Conservation (phyloP, 2,329 filamentous ascomycete genomes). For the Teratosphaeria viscida region DNA sequence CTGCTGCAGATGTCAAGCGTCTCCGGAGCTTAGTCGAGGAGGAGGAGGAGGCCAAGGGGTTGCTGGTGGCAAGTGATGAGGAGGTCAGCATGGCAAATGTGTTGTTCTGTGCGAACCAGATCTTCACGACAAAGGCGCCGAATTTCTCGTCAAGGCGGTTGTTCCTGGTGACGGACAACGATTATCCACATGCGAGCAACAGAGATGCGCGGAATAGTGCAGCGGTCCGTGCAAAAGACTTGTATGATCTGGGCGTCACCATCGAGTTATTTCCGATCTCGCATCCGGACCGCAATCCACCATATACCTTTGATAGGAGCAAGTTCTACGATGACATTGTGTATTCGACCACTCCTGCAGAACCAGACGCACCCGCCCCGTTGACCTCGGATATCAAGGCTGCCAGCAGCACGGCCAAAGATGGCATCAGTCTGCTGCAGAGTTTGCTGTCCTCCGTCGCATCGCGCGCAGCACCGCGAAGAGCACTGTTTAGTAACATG, state of each 20-base stretch:
- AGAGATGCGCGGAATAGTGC: conserved; percentile 66
- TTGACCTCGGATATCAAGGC: conserved; percentile 43
- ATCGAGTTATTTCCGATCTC: conserved; percentile 93
- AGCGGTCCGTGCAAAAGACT: conserved; percentile 78
- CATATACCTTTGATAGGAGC: conserved; percentile 61
- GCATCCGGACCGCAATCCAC: conserved; percentile 38
- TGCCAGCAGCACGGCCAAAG: conserved; percentile 52
- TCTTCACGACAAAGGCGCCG: conserved; percentile 88
- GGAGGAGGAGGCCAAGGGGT: conserved; percentile 56
- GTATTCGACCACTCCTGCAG: conserved; percentile 61
- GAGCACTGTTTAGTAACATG: conserved; percentile 78
- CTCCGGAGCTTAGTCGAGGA: conserved; percentile 69
- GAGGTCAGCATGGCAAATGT: conserved; percentile 75
- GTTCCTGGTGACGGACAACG: conserved; percentile 95
- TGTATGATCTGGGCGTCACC: conserved; percentile 84
- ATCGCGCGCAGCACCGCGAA: conserved; percentile 76
- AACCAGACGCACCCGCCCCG: conserved; percentile 55
- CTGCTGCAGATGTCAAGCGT: conserved; percentile 73
- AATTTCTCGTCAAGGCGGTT: conserved; percentile 87
- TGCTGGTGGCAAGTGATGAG: conserved; percentile 61
- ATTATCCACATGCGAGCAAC: conserved; percentile 66
- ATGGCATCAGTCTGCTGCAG: conserved; percentile 68
- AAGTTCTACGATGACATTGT: conserved; percentile 96
- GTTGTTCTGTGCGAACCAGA: conserved; percentile 88
- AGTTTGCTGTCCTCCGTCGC: conserved; percentile 80